A percentile compares a stretch with the other conserved stretches of the same genome.
Conservation (phyloP, 2,329 filamentous ascomycete species). For the Phialophora tarda region DNA sequence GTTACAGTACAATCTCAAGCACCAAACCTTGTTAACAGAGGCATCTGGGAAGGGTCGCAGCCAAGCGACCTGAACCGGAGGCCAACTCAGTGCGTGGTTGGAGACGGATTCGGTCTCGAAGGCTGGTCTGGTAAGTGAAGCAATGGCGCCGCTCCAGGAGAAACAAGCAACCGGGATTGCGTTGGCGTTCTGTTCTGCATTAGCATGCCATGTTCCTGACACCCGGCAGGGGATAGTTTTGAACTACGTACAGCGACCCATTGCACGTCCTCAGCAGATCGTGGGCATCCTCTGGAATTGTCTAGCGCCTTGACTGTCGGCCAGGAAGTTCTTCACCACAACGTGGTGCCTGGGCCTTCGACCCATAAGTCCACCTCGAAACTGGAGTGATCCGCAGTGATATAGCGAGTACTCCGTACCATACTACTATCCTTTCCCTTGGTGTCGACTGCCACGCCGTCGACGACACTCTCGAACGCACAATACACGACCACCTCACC, state of each 20-base stretch:
- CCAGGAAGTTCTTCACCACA: neutral
- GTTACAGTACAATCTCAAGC: neutral
- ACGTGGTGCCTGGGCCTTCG: neutral
- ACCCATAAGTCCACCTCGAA: neutral
- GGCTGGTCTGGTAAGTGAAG: neutral
- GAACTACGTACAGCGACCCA: neutral
- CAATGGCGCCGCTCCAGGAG: constrained; percentile 2
- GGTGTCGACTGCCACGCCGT: neutral
- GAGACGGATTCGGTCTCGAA: neutral
- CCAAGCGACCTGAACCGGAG: neutral
- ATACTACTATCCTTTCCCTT: neutral
- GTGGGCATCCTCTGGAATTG: neutral
- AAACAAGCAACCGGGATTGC: constrained; percentile 4
- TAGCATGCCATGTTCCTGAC: constrained; percentile 14
- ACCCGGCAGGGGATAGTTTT: constrained; percentile 6
- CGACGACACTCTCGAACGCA: neutral
- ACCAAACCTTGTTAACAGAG: neutral
- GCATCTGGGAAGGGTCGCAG: neutral
- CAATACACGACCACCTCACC: neutral
- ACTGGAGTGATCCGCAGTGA: constrained; percentile 1
- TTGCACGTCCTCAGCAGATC: neutral
- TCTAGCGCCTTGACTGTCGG: neutral
- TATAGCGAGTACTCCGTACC: constrained; percentile 7
- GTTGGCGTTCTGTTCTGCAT: constrained; percentile 6
- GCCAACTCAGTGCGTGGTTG: neutral